Evolutionary conservation across 2,329 filamentous ascomycete genomes (phyloP).

Genomic region (Cladosporium velox): DNA sequence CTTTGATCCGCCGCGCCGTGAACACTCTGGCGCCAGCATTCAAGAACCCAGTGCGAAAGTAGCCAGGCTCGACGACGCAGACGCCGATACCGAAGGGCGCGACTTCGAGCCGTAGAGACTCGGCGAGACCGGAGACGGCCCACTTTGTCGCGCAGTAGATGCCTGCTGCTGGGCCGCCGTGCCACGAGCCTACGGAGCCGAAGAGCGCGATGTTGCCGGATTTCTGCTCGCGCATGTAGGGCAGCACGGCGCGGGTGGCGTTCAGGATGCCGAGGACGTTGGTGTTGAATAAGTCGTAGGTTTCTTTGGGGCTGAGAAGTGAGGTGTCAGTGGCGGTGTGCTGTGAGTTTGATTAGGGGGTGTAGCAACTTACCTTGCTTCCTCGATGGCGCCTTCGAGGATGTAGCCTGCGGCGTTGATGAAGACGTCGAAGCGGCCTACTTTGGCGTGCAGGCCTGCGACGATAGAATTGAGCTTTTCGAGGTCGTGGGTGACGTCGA

Average conservation of each 20-base stretch:
- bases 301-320: conserved; percentile 21
- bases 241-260: conserved; percentile 29
- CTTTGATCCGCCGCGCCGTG: conserved; percentile 27
- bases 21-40: conserved; percentile 31
- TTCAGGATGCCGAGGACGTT: conserved; percentile 31
- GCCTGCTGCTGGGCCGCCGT: conserved; percentile 37
- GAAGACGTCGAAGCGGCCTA: conserved; percentile 43
- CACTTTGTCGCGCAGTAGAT: conserved; percentile 52
- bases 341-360: background rate
- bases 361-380: conserved; percentile 20
- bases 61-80: conserved; percentile 54
- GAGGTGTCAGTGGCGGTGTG: background rate
- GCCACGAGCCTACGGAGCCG: conserved; percentile 52
- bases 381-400: conserved; percentile 24
- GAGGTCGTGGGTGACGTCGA: conserved; percentile 45
- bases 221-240: conserved; percentile 28
- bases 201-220: conserved; percentile 36
- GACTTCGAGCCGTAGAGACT: conserved; percentile 49
- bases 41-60: conserved; percentile 56
- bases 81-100: conserved; percentile 44
- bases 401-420: conserved; percentile 41
- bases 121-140: conserved; percentile 49
- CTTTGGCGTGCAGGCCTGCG: conserved; percentile 37
- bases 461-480: conserved; percentile 41
- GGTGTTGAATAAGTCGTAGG: conserved; percentile 26